phyloP scores from a whole-genome alignment of 2,329 filamentous ascomycete genomes.

The Pseudogymnoascus sp. region DNA sequence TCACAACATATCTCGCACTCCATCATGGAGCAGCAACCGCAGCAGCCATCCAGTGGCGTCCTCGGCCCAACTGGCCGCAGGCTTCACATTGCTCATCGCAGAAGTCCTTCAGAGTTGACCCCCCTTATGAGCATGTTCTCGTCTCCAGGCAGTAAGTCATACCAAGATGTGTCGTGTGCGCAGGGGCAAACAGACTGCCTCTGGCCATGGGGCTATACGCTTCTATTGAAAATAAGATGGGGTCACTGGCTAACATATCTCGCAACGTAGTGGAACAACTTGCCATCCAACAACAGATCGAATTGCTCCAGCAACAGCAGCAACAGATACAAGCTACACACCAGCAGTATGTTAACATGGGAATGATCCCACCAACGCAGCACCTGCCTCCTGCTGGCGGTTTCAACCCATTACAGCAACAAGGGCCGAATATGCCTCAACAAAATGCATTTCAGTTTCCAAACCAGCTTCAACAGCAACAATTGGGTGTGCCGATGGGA shows the following conservation, averaged over 20 bases:
- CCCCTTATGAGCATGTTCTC: slow-evolving; percentile 89
- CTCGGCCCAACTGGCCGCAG: slow-evolving; percentile 75
- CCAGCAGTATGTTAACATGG: slow-evolving; percentile 97
- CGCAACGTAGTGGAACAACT: slow-evolving; percentile 76
- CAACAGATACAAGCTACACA: slow-evolving; percentile 95
- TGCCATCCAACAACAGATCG: slow-evolving; percentile 95
- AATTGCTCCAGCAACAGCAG: slow-evolving; percentile 93
- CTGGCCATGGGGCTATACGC: not conserved
- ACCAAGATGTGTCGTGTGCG: slow-evolving; percentile 12
- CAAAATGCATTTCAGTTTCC: slow-evolving; percentile 87
- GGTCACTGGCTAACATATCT: slow-evolving; percentile 14
- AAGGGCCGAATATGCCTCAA: slow-evolving; percentile 69
- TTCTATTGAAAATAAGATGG: not conserved
- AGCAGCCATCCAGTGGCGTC: slow-evolving; percentile 45
- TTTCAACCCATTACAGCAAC: slow-evolving; percentile 71
- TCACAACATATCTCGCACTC: not conserved
- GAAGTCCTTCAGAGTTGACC: slow-evolving; percentile 94
- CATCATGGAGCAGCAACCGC: slow-evolving; percentile 56
- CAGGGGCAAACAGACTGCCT: not conserved
- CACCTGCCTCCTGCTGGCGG: slow-evolving; percentile 60
- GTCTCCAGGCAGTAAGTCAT: slow-evolving; percentile 50
- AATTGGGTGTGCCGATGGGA: slow-evolving; percentile 65
- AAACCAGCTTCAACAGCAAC: slow-evolving; percentile 62
- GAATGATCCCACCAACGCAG: slow-evolving; percentile 83
- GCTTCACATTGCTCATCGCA: slow-evolving; percentile 93